Evolutionary conservation across 2,329 filamentous ascomycete genomes (phyloP).

Genomic region (Botrytis squamosa): DNA sequence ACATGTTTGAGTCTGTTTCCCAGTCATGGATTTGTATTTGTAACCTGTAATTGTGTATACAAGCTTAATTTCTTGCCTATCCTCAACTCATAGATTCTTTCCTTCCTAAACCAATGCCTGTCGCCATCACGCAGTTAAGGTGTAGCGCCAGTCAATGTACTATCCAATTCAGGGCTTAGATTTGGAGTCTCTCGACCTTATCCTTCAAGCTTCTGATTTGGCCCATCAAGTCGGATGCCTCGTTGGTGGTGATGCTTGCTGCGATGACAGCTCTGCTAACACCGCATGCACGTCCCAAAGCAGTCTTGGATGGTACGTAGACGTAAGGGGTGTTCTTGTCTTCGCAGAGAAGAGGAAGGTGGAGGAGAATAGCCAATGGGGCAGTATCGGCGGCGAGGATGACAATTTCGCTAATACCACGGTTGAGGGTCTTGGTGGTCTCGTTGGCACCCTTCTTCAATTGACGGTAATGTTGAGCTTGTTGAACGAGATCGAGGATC

Average conservation of each 20-base stretch:
- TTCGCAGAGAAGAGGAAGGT: conserved; percentile 85
- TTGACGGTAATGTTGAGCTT: conserved; percentile 60
- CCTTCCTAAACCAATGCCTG: neutral
- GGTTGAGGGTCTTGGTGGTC: conserved; percentile 84
- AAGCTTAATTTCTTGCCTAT: neutral
- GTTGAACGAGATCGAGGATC: conserved; percentile 76
- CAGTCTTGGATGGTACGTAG: conserved; percentile 75
- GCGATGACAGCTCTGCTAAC: conserved; percentile 86
- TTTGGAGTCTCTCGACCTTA: conserved; percentile 94
- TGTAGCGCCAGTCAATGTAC: conserved; percentile 16
- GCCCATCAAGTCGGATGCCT: conserved; percentile 79
- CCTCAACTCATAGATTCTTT: neutral
- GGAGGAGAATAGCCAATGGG: conserved; percentile 83
- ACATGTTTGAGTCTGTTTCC: neutral
- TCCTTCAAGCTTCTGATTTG: conserved; percentile 89
- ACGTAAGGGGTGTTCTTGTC: conserved; percentile 75
- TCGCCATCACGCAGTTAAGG: conserved; percentile 20
- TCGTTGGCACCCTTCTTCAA: conserved; percentile 89
- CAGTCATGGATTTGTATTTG: conserved; percentile 15
- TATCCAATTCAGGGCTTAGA: conserved; percentile 53
- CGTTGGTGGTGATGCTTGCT: conserved; percentile 86
- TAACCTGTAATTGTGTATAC: neutral
- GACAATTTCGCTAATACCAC: conserved; percentile 86
- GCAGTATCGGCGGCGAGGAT: conserved; percentile 86
- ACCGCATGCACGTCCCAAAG: conserved; percentile 85